Evolutionary conservation across 169 alveolate genomes (phyloP).

Genomic region (Plasmodium blacklocki): DNA sequence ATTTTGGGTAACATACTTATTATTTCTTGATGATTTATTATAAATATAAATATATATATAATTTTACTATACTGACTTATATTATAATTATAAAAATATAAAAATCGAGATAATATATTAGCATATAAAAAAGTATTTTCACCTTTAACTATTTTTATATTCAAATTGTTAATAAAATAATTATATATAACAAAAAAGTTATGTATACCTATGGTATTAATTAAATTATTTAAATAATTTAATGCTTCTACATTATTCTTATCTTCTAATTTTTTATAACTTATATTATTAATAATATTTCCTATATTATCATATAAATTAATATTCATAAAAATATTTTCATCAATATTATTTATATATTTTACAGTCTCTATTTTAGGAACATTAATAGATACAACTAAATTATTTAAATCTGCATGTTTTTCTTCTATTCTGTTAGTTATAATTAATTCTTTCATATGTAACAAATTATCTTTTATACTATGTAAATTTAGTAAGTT

Average conservation of each 20-base stretch:
- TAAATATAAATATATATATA: constrained; percentile 72
- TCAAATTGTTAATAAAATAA: constrained; percentile 67
- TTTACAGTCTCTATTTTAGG: constrained; percentile 67
- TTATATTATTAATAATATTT: constrained; percentile 58
- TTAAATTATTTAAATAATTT: constrained; percentile 36
- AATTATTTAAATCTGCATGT: not conserved
- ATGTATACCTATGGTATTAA: constrained; percentile 62
- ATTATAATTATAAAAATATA: constrained; percentile 70
- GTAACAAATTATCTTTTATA: not conserved
- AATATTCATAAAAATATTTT: constrained; percentile 74
- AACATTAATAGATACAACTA: constrained; percentile 48
- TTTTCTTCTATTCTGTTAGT: constrained; percentile 1
- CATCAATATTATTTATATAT: constrained; percentile 75
- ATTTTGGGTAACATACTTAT: constrained; percentile 54
- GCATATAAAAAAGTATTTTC: constrained; percentile 74
- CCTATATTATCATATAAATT: constrained; percentile 74
- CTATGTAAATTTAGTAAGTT: not conserved
- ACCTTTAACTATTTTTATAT: constrained; percentile 59
- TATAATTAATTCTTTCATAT: not conserved
- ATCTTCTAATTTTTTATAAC: constrained; percentile 74
- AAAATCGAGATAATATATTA: constrained; percentile 43
- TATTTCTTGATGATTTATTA: constrained; percentile 70
- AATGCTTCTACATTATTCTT: constrained; percentile 71
- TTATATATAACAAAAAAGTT: constrained; percentile 72
- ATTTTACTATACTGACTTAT: constrained; percentile 77